A percentile compares a stretch with the other conserved stretches of the same genome.
Conservation (phyloP, 2,329 filamentous ascomycete genomes). For the Fusarium cyanostomum region DNA sequence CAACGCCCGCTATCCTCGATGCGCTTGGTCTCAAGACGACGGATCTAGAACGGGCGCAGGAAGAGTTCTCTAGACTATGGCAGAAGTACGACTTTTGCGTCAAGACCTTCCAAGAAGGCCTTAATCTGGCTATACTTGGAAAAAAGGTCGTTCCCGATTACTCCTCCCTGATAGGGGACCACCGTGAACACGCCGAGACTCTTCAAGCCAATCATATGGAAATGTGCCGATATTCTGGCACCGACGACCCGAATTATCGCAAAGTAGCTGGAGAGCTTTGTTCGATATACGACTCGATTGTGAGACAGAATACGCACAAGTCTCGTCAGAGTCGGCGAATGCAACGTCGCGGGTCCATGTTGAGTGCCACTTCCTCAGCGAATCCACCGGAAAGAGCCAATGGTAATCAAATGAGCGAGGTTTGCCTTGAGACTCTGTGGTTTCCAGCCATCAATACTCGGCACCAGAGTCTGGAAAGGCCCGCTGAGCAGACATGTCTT, state of each 20-base stretch:
- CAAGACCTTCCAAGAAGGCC: slow-evolving; percentile 31
- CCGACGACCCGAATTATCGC: slow-evolving; percentile 13
- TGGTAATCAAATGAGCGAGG: too few relatives aligned
- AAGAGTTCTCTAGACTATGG: slow-evolving; percentile 23
- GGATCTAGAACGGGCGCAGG: slow-evolving; percentile 18
- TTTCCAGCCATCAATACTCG: slow-evolving; percentile 10
- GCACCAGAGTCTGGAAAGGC: neutral
- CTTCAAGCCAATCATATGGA: slow-evolving; percentile 25
- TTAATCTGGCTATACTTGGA: neutral
- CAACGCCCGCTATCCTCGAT: slow-evolving; percentile 1
- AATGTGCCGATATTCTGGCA: slow-evolving; percentile 7
- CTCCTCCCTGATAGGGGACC: slow-evolving; percentile 19
- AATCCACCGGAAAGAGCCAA: too few relatives aligned
- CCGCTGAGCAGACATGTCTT: neutral
- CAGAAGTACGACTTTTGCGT: slow-evolving; percentile 15
- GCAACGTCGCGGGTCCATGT: neutral
- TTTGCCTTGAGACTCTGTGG: slow-evolving; percentile 4
- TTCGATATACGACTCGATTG: neutral
- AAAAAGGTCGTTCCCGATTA: slow-evolving; percentile 25
- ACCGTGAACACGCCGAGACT: slow-evolving; percentile 21
- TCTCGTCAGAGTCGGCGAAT: neutral
- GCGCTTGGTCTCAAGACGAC: slow-evolving; percentile 16
- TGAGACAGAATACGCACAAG: neutral
- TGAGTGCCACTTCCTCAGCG: neutral
- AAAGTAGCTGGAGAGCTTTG: slow-evolving; percentile 23